phyloP scores from a whole-genome alignment of 768 basidiomycete genomes.

The Pleurotus djamor region DNA sequence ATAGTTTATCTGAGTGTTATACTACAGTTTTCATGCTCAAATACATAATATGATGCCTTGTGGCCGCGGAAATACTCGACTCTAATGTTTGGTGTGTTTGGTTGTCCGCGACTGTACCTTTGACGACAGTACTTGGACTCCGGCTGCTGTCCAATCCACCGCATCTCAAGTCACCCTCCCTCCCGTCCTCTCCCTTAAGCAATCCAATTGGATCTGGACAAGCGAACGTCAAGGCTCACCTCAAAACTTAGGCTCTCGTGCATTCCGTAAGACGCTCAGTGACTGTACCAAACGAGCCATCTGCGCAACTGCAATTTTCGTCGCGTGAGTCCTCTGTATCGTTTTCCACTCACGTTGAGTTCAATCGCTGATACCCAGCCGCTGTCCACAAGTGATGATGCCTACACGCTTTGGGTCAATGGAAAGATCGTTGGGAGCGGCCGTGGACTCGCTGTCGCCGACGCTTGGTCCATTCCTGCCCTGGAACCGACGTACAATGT shows the following conservation, averaged over 20 bases:
- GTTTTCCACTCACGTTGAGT: background rate
- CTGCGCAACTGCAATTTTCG: background rate
- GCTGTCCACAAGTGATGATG: background rate
- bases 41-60: too few relatives aligned
- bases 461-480: slow-evolving; percentile 24
- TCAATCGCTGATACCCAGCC: background rate
- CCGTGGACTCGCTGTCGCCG: slow-evolving; percentile 12
- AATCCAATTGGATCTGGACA: slow-evolving; percentile 5
- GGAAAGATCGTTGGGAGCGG: slow-evolving; percentile 18
- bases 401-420: slow-evolving; percentile 4
- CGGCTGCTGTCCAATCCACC: background rate
- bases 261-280: slow-evolving; percentile 2
- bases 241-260: background rate
- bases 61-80: too few relatives aligned
- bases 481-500: slow-evolving; percentile 16
- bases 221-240: background rate
- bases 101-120: too few relatives aligned
- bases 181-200: background rate
- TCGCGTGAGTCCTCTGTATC: background rate
- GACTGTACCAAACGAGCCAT: background rate
- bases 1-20: too few relatives aligned
- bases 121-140: background rate
- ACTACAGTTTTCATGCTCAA: too few relatives aligned
- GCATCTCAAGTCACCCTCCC: background rate
- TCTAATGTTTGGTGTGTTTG: too few relatives aligned